Conservation (phyloP, 176 grass and related monocot species). For the barley (Hordeum vulgare) region DNA sequence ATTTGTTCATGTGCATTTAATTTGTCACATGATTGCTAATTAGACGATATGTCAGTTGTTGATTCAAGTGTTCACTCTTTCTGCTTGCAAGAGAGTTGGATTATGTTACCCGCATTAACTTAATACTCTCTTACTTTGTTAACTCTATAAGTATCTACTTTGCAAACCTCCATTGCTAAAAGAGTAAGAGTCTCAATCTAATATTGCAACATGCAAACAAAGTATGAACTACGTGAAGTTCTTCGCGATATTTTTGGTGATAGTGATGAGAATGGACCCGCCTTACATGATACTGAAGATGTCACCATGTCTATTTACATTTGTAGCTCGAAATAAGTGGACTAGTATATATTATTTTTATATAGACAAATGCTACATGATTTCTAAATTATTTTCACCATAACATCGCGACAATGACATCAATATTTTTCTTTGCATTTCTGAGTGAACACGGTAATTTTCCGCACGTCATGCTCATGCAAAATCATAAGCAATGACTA, state of each 20-base stretch:
- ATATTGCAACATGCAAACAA: slow-evolving; percentile 29
- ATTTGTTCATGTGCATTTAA: background rate
- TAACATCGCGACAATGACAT: background rate
- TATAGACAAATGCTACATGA: background rate
- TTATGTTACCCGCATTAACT: background rate
- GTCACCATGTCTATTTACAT: slow-evolving; percentile 4
- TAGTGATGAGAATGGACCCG: slow-evolving; percentile 61
- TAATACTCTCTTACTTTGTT: background rate
- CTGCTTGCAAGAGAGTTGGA: background rate
- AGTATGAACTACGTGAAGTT: slow-evolving; percentile 48
- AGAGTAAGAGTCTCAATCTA: background rate
- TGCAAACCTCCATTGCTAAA: background rate
- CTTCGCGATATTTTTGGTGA: no score
- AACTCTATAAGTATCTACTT: background rate
- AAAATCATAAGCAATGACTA: background rate
- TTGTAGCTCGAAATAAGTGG: background rate
- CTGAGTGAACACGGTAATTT: background rate
- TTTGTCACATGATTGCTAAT: no score
- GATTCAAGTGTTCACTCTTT: background rate
- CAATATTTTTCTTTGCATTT: background rate
- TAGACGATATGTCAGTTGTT: background rate
- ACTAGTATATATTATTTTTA: background rate
- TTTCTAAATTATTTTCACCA: background rate
- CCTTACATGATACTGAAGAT: slow-evolving; percentile 53
- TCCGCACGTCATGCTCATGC: background rate